phyloP scores from a whole-genome alignment of 1,284 basidiomycete species.

The Boletellus dicymbophilus region DNA sequence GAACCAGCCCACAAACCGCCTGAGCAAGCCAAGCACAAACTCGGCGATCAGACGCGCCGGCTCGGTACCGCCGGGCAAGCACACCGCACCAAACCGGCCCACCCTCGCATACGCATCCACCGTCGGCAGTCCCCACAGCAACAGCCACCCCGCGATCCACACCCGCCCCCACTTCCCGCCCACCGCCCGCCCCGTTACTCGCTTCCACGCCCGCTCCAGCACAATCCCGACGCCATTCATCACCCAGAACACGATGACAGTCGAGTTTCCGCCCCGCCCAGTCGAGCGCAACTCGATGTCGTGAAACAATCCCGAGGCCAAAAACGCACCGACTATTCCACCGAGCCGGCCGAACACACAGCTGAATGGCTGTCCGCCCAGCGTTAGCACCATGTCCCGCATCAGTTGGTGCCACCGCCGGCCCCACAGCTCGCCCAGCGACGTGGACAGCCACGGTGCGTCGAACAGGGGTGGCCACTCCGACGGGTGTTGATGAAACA shows the following conservation, averaged over 20 bases:
- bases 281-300: constrained; percentile 55
- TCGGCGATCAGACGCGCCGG: constrained; percentile 11
- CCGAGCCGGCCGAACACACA: constrained; percentile 45
- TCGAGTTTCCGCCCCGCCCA: constrained; percentile 48
- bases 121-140: constrained; percentile 46
- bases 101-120: constrained; percentile 50
- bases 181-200: constrained; percentile 40
- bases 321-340: constrained; percentile 53
- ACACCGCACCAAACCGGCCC: constrained; percentile 31
- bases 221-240: constrained; percentile 55
- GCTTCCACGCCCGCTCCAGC: constrained; percentile 48
- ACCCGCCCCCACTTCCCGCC: constrained; percentile 45
- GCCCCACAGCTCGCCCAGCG: constrained; percentile 44
- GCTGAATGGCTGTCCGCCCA: constrained; percentile 32
- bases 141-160: constrained; percentile 51
- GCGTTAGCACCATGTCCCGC: constrained; percentile 34
- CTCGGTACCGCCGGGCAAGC: constrained; percentile 14
- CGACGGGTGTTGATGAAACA: constrained; percentile 34
- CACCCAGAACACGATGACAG: constrained; percentile 53
- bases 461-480: constrained; percentile 46
- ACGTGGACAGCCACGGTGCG: constrained; percentile 39
- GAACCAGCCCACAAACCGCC: no score
- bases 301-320: constrained; percentile 58
- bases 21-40: background rate
- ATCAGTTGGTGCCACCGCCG: constrained; percentile 48